Conservation (phyloP, 345 rosid species). For the Rhodomyrtus tomentosa region DNA sequence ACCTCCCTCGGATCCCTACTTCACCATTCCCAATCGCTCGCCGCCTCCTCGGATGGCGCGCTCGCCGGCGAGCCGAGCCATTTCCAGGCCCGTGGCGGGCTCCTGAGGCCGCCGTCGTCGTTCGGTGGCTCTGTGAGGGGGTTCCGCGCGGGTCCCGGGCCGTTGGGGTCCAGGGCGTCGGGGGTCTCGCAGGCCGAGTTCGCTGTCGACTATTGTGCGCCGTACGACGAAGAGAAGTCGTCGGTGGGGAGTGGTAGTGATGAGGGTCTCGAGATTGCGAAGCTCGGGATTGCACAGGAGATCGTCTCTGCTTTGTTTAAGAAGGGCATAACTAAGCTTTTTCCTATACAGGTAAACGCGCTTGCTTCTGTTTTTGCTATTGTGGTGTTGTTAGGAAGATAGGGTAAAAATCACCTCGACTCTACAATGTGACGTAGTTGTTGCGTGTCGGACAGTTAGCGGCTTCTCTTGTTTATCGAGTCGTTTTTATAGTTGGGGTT, state of each 20-base stretch:
- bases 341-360: conserved; percentile 72
- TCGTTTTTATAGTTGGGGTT: neutral
- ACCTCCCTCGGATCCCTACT: conserved; percentile 10
- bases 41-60: neutral
- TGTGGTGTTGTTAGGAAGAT: neutral
- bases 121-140: conserved; percentile 8
- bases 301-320: conserved; percentile 57
- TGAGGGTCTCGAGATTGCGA: conserved; percentile 62
- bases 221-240: conserved; percentile 25
- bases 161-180: conserved; percentile 37
- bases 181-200: conserved; percentile 22
- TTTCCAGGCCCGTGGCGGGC: neutral
- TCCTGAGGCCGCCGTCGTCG: neutral
- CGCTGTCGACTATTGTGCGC: conserved; percentile 37
- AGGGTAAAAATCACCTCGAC: neutral
- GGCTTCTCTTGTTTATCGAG: neutral
- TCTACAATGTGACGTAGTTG: neutral
- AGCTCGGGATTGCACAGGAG: conserved; percentile 62
- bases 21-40: neutral
- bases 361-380: neutral
- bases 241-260: conserved; percentile 7
- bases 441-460: neutral
- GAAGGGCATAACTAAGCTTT: conserved; percentile 59
- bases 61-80: conserved; percentile 1
- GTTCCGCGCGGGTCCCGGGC: conserved; percentile 43